Percentiles rank a stretch among this genome's conserved stretches.
These are phyloP conservation scores for Stephanodiscus triporus DNA, from an alignment of 108 stramenopile species.

Conservation along the genomic window DNA sequence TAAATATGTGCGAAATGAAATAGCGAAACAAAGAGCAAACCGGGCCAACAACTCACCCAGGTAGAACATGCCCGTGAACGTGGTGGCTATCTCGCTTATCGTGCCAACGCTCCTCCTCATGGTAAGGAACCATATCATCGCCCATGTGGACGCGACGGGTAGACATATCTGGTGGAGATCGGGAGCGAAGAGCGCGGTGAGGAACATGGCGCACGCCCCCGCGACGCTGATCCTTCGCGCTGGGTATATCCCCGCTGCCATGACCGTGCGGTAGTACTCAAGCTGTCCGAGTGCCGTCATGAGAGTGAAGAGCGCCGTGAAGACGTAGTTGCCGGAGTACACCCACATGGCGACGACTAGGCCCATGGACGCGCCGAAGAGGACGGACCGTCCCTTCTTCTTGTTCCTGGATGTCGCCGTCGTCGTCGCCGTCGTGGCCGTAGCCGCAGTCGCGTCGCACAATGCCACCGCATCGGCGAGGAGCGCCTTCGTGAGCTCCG, in stretches of 20 bases:
- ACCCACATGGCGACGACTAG: constrained; percentile 88
- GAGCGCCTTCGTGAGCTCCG: constrained; percentile 15
- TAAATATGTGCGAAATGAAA: neutral
- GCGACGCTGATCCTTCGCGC: constrained; percentile 89
- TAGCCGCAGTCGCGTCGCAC: constrained; percentile 1
- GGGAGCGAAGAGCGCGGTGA: constrained; percentile 83
- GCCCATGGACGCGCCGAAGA: constrained; percentile 89
- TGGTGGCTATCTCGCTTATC: constrained; percentile 94
- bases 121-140: constrained; percentile 94
- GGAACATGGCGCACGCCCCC: constrained; percentile 86
- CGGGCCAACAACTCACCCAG: constrained; percentile 62
- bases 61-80: constrained; percentile 97
- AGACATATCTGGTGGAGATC: constrained; percentile 82
- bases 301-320: constrained; percentile 87
- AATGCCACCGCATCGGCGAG: neutral
- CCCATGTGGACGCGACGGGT: constrained; percentile 70
- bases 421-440: neutral
- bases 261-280: constrained; percentile 97
- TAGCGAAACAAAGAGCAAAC: no score
- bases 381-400: constrained; percentile 62
- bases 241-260: constrained; percentile 90
- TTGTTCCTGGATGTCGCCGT: constrained; percentile 20
- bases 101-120: constrained; percentile 72
- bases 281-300: constrained; percentile 90
- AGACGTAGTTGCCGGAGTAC: constrained; percentile 90